Conservation (phyloP, 2,329 filamentous ascomycete genomes). For the Acrodontium crateriforme region DNA sequence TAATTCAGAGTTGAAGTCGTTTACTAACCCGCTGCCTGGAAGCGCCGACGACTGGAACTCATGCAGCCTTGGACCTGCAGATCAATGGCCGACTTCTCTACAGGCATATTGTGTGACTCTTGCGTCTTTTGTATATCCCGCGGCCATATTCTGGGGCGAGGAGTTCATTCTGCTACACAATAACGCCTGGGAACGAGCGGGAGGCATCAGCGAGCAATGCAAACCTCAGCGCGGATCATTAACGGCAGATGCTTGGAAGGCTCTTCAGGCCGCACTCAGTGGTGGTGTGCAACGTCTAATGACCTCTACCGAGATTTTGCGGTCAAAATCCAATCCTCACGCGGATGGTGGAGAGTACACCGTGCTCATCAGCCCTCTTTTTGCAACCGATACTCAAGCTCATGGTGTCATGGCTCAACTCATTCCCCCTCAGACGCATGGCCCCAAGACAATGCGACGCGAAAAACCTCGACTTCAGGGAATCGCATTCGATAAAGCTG, state of each 20-base stretch:
- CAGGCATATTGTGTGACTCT: conserved; percentile 18
- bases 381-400: conserved; percentile 1
- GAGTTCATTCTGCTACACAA: conserved; percentile 28
- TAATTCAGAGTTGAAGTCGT: too few species aligned
- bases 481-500: not conserved
- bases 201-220: conserved; percentile 23
- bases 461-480: not conserved
- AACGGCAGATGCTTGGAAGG: conserved; percentile 20
- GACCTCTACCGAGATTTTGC: conserved; percentile 8
- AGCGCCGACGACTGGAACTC: conserved; percentile 6
- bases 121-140: conserved; percentile 27
- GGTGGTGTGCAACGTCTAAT: conserved; percentile 13
- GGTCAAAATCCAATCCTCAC: conserved; percentile 1
- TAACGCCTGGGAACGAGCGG: conserved; percentile 26
- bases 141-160: conserved; percentile 30
- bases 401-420: conserved; percentile 7
- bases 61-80: conserved; percentile 19
- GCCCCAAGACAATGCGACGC: not conserved
- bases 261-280: conserved; percentile 20
- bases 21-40: conserved; percentile 6
- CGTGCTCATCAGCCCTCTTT: conserved; percentile 15
- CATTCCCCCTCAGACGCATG: conserved; percentile 1
- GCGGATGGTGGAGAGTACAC: conserved; percentile 5
- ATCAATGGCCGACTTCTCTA: conserved; percentile 23
- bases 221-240: conserved; percentile 20